A percentile compares a stretch with the other conserved stretches of the same genome.
Evolutionary conservation across 2,329 filamentous ascomycete species (phyloP).

Genomic region (Aureobasidium lini): DNA sequence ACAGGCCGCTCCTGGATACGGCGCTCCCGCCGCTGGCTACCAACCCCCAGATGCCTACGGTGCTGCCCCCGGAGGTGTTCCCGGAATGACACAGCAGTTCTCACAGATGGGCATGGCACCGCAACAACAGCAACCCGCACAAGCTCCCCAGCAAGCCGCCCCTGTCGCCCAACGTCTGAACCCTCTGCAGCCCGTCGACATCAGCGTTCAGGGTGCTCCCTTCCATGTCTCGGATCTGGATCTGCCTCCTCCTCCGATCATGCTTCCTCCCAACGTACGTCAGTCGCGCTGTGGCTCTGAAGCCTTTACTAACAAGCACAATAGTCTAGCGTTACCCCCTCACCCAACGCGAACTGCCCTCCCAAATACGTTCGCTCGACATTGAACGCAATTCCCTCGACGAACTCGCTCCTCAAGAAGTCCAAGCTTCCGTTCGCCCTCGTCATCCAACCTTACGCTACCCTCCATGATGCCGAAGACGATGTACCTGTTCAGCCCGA

Average conservation of each 20-base stretch:
- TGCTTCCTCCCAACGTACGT: slow-evolving; percentile 85
- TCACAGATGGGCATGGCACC: slow-evolving; percentile 63
- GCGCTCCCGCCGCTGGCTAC: slow-evolving; percentile 50
- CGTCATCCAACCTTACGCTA: slow-evolving; percentile 89
- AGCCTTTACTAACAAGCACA: slow-evolving; percentile 15
- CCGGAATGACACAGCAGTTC: slow-evolving; percentile 75
- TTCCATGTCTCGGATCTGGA: slow-evolving; percentile 93
- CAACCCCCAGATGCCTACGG: slow-evolving; percentile 56
- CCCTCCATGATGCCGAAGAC: slow-evolving; percentile 89
- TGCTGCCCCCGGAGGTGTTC: slow-evolving; percentile 31
- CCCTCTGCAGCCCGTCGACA: slow-evolving; percentile 84
- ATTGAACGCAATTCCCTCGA: slow-evolving; percentile 87
- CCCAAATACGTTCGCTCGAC: slow-evolving; percentile 94
- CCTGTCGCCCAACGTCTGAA: slow-evolving; percentile 58
- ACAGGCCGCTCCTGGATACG: slow-evolving; percentile 32
- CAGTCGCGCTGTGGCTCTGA: background rate
- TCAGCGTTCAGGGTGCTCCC: slow-evolving; percentile 67
- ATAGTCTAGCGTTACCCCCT: slow-evolving; percentile 83
- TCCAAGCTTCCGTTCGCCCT: slow-evolving; percentile 92
- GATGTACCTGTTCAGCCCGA: slow-evolving; percentile 87
- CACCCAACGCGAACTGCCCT: slow-evolving; percentile 82
- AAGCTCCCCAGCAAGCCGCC: slow-evolving; percentile 43
- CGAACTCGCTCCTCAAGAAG: slow-evolving; percentile 88
- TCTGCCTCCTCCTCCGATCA: slow-evolving; percentile 80
- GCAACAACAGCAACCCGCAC: slow-evolving; percentile 35